phyloP scores from a whole-genome alignment of 148 eudicot genomes.

The Drosera capensis region DNA sequence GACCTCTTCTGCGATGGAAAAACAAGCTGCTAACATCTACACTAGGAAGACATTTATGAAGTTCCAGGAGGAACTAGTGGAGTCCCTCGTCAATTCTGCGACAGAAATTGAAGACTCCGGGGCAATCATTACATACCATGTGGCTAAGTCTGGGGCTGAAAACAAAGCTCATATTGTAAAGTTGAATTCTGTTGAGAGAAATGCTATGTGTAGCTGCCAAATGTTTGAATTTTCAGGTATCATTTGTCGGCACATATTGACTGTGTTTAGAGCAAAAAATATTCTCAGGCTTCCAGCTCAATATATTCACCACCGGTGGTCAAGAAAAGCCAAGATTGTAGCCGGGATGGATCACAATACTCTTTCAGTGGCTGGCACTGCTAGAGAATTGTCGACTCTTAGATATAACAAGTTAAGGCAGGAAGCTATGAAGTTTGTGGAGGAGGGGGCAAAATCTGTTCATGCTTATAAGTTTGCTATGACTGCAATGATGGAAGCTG shows the following conservation, averaged over 20 bases:
- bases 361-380: constrained; percentile 7
- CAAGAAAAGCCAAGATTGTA: constrained; percentile 20
- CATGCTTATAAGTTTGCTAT: constrained; percentile 29
- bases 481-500: constrained; percentile 22
- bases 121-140: constrained; percentile 14
- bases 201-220: constrained; percentile 30
- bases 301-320: constrained; percentile 29
- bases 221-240: constrained; percentile 36
- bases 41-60: constrained; percentile 22
- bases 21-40: constrained; percentile 27
- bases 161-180: constrained; percentile 22
- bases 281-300: constrained; percentile 26
- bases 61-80: constrained; percentile 36
- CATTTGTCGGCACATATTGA: constrained; percentile 28
- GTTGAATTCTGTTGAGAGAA: constrained; percentile 13
- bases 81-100: constrained; percentile 23
- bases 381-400: constrained; percentile 10
- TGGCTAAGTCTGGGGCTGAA: constrained; percentile 28
- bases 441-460: constrained; percentile 34
- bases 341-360: constrained; percentile 11
- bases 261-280: constrained; percentile 28
- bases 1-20: constrained; percentile 41
- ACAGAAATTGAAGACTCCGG: constrained; percentile 23
- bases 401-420: constrained; percentile 19
- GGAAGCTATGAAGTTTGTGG: constrained; percentile 33